These are phyloP conservation scores for Kwoniella dejecticola DNA, from an alignment of 768 basidiomycete species.

Conservation along the genomic window DNA sequence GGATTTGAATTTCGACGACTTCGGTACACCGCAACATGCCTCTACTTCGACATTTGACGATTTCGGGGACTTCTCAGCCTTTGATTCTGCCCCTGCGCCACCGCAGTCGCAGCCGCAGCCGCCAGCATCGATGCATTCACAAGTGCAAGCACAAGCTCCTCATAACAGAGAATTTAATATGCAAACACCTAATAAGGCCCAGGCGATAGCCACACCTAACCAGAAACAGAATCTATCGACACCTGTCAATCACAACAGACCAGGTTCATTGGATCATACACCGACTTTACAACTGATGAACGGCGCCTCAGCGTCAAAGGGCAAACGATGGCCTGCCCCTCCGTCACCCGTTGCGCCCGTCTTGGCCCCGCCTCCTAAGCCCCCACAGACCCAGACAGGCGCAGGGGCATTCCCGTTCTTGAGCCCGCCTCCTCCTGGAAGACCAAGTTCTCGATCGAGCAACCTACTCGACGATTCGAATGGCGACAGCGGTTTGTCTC, in stretches of 20 bases:
- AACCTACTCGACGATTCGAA: conserved; percentile 9
- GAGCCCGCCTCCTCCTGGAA: conserved; percentile 39
- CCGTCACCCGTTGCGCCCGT: conserved; percentile 37
- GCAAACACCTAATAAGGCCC: conserved; percentile 3
- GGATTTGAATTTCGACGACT: conserved; percentile 56
- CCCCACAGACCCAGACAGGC: neutral
- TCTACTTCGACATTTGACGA: conserved; percentile 47
- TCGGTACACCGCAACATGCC: conserved; percentile 42
- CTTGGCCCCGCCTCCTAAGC: conserved; percentile 37
- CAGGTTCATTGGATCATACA: conserved; percentile 36
- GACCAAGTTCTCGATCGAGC: conserved; percentile 23
- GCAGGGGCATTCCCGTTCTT: conserved; percentile 33
- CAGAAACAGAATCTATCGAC: conserved; percentile 5
- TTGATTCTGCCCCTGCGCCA: conserved; percentile 19
- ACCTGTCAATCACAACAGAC: conserved; percentile 14
- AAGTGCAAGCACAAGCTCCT: neutral
- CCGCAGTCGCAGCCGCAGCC: too few species aligned
- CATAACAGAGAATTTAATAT: conserved; percentile 1
- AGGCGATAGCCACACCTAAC: neutral
- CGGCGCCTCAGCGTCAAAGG: conserved; percentile 33
- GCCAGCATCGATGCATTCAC: neutral
- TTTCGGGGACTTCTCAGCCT: conserved; percentile 55
- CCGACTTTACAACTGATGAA: conserved; percentile 33
- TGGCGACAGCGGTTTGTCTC: neutral
- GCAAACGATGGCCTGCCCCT: conserved; percentile 49